These are phyloP conservation scores for Poa pratensis DNA, from an alignment of 176 grass and related monocot genomes.

Conservation along the genomic window DNA sequence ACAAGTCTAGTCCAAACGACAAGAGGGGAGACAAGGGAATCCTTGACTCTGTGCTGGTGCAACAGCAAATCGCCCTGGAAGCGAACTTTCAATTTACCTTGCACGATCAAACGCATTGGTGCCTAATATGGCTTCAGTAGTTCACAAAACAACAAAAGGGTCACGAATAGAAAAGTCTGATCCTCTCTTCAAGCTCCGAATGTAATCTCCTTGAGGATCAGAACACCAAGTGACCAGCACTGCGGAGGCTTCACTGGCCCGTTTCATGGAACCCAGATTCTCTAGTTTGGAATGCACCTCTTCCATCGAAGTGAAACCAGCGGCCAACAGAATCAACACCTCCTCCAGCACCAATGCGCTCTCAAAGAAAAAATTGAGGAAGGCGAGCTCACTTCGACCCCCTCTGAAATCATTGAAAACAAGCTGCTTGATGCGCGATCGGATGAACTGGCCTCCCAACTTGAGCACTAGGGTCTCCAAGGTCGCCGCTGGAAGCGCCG, in stretches of 20 bases:
- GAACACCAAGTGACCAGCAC: not conserved
- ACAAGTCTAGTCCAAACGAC: no score
- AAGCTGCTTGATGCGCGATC: not conserved
- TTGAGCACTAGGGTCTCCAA: not conserved
- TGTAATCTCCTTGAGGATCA: not conserved
- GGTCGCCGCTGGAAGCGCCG: not conserved
- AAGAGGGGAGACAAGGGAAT: no score
- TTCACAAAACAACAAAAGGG: not conserved
- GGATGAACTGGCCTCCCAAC: not conserved
- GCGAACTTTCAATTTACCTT: not conserved
- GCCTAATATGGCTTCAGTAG: not conserved
- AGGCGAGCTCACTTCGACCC: not conserved
- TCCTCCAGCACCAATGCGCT: not conserved
- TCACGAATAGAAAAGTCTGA: not conserved
- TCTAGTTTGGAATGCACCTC: not conserved
- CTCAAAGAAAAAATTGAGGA: conserved; percentile 2
- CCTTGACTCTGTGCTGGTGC: no score
- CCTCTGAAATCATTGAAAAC: not conserved
- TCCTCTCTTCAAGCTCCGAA: not conserved
- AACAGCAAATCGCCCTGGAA: no score
- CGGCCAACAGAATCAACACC: not conserved
- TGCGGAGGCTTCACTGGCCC: not conserved
- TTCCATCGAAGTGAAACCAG: not conserved
- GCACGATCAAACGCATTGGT: not conserved
- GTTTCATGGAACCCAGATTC: not conserved